These are phyloP conservation scores for Penicillium turbatum DNA, from an alignment of 495 filamentous ascomycete species.

Conservation along the genomic window DNA sequence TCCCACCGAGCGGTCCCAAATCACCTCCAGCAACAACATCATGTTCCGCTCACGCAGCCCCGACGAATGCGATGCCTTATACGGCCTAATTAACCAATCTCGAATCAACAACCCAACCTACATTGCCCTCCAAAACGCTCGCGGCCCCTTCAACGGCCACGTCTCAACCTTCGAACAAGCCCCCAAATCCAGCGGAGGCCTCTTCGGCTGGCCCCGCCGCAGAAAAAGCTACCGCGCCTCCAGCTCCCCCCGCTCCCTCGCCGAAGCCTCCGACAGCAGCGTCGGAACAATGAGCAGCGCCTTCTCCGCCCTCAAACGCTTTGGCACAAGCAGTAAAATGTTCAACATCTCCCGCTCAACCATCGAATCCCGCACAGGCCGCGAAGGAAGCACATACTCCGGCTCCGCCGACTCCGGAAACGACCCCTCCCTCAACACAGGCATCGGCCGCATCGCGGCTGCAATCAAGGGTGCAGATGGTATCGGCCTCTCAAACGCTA, in stretches of 20 bases:
- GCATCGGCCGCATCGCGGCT: conserved; percentile 53
- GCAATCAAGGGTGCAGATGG: conserved; percentile 48
- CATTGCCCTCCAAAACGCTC: conserved; percentile 72
- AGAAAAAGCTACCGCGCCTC: conserved; percentile 57
- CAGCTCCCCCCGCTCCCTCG: conserved; percentile 46
- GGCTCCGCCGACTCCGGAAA: conserved; percentile 49
- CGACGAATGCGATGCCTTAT: conserved; percentile 75
- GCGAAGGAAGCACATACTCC: conserved; percentile 59
- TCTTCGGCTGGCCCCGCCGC: conserved; percentile 47
- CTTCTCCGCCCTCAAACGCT: conserved; percentile 70
- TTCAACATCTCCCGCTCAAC: conserved; percentile 73
- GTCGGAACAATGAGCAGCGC: conserved; percentile 57
- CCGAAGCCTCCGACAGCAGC: conserved; percentile 55
- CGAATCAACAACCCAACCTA: conserved; percentile 86
- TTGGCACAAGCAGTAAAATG: conserved; percentile 56
- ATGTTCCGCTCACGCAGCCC: conserved; percentile 81
- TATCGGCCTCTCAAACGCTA: conserved; percentile 67
- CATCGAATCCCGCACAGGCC: conserved; percentile 53
- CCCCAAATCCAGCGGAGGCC: conserved; percentile 29
- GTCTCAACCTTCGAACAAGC: conserved; percentile 27
- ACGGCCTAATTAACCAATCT: conserved; percentile 74
- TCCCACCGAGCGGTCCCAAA: conserved; percentile 63
- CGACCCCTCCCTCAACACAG: conserved; percentile 46
- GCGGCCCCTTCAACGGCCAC: conserved; percentile 40
- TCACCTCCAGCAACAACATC: conserved; percentile 68